Percentiles rank a stretch among this genome's conserved stretches.
Evolutionary conservation across 2,329 filamentous ascomycete genomes (phyloP).

Genomic region (Beauveria bassiana): DNA sequence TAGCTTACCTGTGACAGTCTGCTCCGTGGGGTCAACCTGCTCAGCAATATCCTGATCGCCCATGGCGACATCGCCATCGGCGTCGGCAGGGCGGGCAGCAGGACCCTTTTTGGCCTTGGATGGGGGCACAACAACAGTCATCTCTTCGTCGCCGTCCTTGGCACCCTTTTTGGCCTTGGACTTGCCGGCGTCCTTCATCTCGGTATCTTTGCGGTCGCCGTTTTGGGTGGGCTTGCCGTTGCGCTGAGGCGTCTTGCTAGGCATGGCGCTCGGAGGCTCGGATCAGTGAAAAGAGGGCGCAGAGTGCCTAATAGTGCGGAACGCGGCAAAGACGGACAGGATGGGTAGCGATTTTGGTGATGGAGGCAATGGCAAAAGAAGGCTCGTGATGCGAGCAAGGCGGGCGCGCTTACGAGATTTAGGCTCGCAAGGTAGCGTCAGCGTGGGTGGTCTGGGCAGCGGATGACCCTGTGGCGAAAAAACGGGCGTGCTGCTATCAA

Average conservation of each 20-base stretch:
- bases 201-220: constrained; percentile 57
- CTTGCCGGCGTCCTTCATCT: constrained; percentile 64
- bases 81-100: constrained; percentile 50
- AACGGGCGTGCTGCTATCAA: neutral
- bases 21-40: constrained; percentile 51
- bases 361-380: constrained; percentile 12
- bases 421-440: constrained; percentile 10
- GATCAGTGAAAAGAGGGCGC: neutral
- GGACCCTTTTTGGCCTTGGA: constrained; percentile 56
- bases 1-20: constrained; percentile 51
- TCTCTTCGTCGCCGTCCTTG: constrained; percentile 68
- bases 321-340: neutral
- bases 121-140: constrained; percentile 73
- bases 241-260: constrained; percentile 64
- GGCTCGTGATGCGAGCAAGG: constrained; percentile 8
- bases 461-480: neutral
- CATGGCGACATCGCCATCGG: constrained; percentile 66
- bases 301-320: neutral
- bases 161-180: constrained; percentile 54
- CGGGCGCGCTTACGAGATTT: constrained; percentile 9
- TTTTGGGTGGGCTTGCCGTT: constrained; percentile 66
- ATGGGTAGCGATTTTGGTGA: neutral
- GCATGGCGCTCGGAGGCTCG: constrained; percentile 41
- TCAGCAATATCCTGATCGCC: constrained; percentile 52
- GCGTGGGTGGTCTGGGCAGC: neutral